Conservation (phyloP, 176 grass and related monocot species). For the Oryza glaberrima region DNA sequence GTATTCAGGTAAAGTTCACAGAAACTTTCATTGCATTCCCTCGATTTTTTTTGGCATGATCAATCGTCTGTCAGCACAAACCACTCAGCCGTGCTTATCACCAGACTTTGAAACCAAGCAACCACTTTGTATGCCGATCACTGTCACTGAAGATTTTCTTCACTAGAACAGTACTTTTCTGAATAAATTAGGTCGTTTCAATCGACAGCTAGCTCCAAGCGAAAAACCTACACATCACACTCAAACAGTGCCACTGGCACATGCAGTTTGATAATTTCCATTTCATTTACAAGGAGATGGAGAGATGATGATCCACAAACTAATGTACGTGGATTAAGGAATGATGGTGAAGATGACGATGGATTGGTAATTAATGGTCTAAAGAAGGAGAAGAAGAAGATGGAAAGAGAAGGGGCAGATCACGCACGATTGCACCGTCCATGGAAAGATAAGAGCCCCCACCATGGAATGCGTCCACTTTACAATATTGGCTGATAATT, state of each 20-base stretch:
- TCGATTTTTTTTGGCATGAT: not conserved
- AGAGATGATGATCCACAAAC: not conserved
- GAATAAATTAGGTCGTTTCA: not conserved
- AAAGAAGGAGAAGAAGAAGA: constrained; percentile 17
- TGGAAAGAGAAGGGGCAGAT: constrained; percentile 36
- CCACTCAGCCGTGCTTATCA: constrained; percentile 25
- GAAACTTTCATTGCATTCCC: not conserved
- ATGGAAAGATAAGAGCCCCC: constrained; percentile 44
- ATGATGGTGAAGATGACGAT: not conserved
- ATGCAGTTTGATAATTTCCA: not conserved
- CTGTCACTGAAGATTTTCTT: constrained; percentile 4
- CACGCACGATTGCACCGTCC: constrained; percentile 50
- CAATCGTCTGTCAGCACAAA: not conserved
- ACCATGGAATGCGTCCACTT: constrained; percentile 17
- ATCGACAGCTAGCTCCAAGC: not conserved
- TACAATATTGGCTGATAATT: constrained; percentile 14
- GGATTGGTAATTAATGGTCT: not conserved
- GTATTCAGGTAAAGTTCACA: not conserved
- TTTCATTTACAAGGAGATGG: not conserved
- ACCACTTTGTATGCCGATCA: not conserved
- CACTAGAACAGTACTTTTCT: not conserved
- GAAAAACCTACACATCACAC: not conserved
- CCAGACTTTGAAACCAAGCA: not conserved
- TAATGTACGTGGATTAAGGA: not conserved
- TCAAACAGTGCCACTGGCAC: not conserved